A percentile compares a stretch with the other conserved stretches of the same genome.
These are phyloP conservation scores for Viola pubescens DNA, from an alignment of 441 rosid species.

Conservation along the genomic window DNA sequence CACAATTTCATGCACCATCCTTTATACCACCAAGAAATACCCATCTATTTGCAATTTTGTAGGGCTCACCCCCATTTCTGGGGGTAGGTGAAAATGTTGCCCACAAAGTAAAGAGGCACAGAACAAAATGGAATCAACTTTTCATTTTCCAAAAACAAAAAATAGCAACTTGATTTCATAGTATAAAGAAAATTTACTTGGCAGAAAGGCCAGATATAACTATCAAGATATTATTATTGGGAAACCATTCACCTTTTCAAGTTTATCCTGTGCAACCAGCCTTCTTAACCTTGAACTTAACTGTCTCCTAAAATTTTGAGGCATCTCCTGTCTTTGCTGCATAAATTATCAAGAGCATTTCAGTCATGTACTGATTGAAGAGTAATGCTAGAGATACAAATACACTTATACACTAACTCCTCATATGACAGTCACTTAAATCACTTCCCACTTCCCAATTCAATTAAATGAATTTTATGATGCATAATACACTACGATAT, in stretches of 20 bases:
- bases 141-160: neutral
- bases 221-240: neutral
- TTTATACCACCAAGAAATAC: no score
- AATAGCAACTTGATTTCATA: conserved; percentile 1
- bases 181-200: neutral
- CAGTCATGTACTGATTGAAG: neutral
- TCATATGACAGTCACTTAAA: no score
- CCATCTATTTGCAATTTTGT: no score
- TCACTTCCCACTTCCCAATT: no score
- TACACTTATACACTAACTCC: neutral
- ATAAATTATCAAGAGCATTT: conserved; percentile 14
- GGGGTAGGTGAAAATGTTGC: neutral
- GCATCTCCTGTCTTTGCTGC: conserved; percentile 51
- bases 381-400: neutral
- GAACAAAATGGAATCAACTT: neutral
- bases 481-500: no score
- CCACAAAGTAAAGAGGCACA: neutral
- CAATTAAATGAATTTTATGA: no score
- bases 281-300: conserved; percentile 53
- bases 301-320: conserved; percentile 47
- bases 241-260: conserved; percentile 41
- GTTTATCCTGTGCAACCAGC: conserved; percentile 47
- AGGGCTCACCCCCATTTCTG: neutral
- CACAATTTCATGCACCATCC: no score
- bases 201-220: conserved; percentile 5